phyloP scores from a whole-genome alignment of 768 basidiomycete genomes.

The Podaxis sp. region DNA sequence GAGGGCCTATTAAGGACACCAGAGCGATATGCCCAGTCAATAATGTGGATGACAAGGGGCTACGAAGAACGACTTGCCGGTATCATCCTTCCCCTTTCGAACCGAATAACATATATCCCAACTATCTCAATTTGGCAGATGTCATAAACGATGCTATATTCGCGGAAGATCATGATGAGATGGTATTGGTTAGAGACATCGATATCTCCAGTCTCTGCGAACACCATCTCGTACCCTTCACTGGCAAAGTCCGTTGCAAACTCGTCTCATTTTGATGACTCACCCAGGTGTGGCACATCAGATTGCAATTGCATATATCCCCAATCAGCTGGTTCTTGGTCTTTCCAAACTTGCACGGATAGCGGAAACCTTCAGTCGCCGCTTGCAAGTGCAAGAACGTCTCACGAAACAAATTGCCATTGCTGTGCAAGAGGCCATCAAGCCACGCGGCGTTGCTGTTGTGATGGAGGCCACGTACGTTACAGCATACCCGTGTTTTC shows the following conservation, averaged over 20 bases:
- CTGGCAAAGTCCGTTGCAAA: conserved; percentile 72
- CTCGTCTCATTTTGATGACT: conserved; percentile 14
- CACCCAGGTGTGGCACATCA: conserved; percentile 23
- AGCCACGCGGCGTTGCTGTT: conserved; percentile 95
- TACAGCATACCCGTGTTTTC: not conserved
- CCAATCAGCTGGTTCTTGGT: conserved; percentile 90
- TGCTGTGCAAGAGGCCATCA: conserved; percentile 97
- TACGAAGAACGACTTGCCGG: conserved; percentile 95
- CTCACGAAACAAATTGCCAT: conserved; percentile 97
- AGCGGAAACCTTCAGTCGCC: conserved; percentile 93
- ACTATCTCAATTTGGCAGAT: conserved; percentile 44
- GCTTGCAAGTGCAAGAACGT: conserved; percentile 96
- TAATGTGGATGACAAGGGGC: conserved; percentile 99
- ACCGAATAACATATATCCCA: conserved; percentile 11
- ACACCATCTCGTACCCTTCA: conserved; percentile 97
- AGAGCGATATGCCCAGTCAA: conserved; percentile 91
- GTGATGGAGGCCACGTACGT: conserved; percentile 98
- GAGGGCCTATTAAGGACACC: conserved; percentile 92
- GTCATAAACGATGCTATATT: conserved; percentile 99
- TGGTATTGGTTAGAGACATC: conserved; percentile 98
- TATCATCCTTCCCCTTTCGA: conserved; percentile 27
- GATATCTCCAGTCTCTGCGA: conserved; percentile 97
- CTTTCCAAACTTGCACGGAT: conserved; percentile 95
- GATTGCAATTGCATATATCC: conserved; percentile 98
- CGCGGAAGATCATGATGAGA: conserved; percentile 98